phyloP scores from a whole-genome alignment of 2,329 filamentous ascomycete genomes.

The Claviceps sp. region DNA sequence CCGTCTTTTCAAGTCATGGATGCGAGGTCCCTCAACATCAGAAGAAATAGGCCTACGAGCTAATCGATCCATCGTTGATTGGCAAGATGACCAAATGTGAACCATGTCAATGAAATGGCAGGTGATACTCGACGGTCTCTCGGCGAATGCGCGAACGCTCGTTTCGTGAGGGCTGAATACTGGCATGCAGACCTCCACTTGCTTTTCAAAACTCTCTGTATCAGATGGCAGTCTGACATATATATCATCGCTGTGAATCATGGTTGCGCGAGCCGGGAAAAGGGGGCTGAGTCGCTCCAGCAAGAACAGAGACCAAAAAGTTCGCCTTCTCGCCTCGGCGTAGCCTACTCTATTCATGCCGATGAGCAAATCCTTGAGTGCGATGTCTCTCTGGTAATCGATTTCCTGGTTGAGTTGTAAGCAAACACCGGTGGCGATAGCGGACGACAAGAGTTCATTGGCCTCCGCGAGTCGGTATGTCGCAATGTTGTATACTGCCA shows the following conservation, averaged over 20 bases:
- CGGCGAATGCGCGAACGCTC: conserved; percentile 9
- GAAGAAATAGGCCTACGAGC: conserved; percentile 15
- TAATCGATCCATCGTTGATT: conserved; percentile 39
- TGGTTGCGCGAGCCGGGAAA: conserved; percentile 37
- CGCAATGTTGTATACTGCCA: conserved; percentile 53
- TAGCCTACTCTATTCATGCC: conserved; percentile 43
- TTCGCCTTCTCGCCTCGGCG: conserved; percentile 54
- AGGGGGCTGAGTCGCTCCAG: conserved; percentile 54
- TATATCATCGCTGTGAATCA: conserved; percentile 50
- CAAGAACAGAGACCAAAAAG: conserved; percentile 59
- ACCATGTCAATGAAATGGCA: conserved; percentile 49
- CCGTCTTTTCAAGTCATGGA: conserved; percentile 35
- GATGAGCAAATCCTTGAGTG: conserved; percentile 34
- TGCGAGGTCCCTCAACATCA: conserved; percentile 16
- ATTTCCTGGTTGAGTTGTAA: conserved; percentile 52
- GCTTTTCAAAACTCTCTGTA: conserved; percentile 46
- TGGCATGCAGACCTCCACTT: conserved; percentile 42
- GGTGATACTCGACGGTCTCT: conserved; percentile 34
- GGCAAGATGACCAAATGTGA: conserved; percentile 51
- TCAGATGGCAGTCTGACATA: conserved; percentile 54
- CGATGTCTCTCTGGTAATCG: conserved; percentile 29
- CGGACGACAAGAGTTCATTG: conserved; percentile 50
- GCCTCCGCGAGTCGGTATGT: conserved; percentile 44
- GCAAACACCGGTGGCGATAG: conserved; percentile 44
- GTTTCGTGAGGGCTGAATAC: conserved; percentile 41